These are phyloP conservation scores for Melanopsichium pennsylvanicum DNA, from an alignment of 1,284 basidiomycete species.

Conservation along the genomic window DNA sequence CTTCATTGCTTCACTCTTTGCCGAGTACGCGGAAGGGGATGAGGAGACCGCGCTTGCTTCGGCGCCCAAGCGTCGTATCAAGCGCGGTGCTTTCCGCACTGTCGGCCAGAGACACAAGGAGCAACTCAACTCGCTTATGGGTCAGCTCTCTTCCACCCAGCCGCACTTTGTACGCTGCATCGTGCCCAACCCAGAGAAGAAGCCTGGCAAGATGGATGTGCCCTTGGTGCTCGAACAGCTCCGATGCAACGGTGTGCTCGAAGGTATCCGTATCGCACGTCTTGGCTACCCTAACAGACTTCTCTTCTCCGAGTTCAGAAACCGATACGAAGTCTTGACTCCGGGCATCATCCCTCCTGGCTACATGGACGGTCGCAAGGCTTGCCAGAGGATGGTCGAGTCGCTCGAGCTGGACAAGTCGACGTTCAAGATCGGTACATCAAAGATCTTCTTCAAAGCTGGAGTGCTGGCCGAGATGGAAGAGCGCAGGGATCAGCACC, in stretches of 20 bases:
- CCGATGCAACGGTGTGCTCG: constrained; percentile 97
- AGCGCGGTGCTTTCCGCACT: constrained; percentile 96
- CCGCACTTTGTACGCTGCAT: constrained; percentile 99
- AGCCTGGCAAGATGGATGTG: constrained; percentile 88
- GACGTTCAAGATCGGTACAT: constrained; percentile 89
- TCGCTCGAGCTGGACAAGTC: constrained; percentile 85
- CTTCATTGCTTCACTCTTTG: constrained; percentile 83
- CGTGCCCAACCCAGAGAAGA: constrained; percentile 92
- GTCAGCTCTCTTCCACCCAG: constrained; percentile 89
- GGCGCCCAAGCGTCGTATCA: constrained; percentile 75
- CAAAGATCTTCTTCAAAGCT: constrained; percentile 99
- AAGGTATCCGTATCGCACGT: constrained; percentile 97
- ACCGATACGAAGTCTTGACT: constrained; percentile 94
- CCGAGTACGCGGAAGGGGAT: constrained; percentile 75
- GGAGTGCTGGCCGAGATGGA: constrained; percentile 98
- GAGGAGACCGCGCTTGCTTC: constrained; percentile 69
- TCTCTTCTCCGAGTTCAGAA: constrained; percentile 95
- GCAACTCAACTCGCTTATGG: constrained; percentile 90
- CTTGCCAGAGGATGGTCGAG: constrained; percentile 90
- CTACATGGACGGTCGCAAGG: constrained; percentile 96
- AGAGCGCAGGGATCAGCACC: constrained; percentile 83
- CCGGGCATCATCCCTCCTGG: constrained; percentile 89
- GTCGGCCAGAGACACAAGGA: constrained; percentile 96
- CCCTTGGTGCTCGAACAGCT: constrained; percentile 96
- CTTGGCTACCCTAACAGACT: constrained; percentile 96